Percentiles rank a stretch among this genome's conserved stretches.
phyloP scores from a whole-genome alignment of 2,329 filamentous ascomycete species.

The Xylaria sp. region DNA sequence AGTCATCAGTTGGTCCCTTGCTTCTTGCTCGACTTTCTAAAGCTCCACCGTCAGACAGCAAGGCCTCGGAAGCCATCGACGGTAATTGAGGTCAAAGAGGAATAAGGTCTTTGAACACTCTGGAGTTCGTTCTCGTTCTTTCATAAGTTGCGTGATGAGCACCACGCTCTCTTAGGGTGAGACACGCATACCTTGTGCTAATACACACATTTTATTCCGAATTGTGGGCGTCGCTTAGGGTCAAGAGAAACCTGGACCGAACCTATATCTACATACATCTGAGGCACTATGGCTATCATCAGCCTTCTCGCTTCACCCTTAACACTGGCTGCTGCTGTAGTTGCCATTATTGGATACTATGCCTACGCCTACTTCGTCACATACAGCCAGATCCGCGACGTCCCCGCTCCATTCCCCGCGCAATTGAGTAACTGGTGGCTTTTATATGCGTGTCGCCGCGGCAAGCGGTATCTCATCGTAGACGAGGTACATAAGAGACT shows the following conservation, averaged over 20 bases:
- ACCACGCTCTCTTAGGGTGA: not conserved
- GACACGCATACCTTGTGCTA: not conserved
- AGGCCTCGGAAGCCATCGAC: conserved; percentile 9
- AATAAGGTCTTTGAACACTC: not conserved
- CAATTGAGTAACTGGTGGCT: conserved; percentile 85
- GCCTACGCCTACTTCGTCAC: conserved; percentile 70
- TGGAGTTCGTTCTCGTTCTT: not conserved
- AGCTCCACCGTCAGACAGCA: conserved; percentile 19
- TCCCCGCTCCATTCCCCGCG: conserved; percentile 72
- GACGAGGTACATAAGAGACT: conserved; percentile 78
- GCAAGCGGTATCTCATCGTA: conserved; percentile 72
- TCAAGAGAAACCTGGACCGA: not conserved
- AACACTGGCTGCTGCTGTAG: conserved; percentile 58
- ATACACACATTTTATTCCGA: not conserved
- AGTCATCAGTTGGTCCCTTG: conserved; percentile 3
- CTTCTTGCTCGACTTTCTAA: not conserved
- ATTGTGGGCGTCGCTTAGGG: conserved; percentile 13
- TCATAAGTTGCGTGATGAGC: not conserved
- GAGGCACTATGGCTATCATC: conserved; percentile 49
- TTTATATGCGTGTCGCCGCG: conserved; percentile 71
- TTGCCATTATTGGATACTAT: conserved; percentile 66
- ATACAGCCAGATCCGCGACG: conserved; percentile 58
- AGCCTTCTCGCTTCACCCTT: conserved; percentile 59
- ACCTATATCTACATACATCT: not conserved
- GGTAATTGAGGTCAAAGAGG: not conserved